phyloP scores from a whole-genome alignment of 2,329 filamentous ascomycete genomes.

The Lecanicillium sp. region DNA sequence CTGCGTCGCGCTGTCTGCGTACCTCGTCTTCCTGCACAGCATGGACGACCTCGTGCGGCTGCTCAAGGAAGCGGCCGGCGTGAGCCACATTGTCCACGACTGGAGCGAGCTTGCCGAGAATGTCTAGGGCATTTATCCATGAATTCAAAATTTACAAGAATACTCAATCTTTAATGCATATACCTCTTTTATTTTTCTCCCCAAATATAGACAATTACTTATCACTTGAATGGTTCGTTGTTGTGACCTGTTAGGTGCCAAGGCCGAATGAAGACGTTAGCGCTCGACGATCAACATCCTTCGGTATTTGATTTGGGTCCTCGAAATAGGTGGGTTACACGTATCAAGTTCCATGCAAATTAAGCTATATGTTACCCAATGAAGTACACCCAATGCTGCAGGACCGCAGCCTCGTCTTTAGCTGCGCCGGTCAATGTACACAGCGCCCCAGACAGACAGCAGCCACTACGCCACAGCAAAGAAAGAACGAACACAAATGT shows the following conservation, averaged over 20 bases:
- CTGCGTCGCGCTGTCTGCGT: conserved; percentile 39
- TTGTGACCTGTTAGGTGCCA: no score
- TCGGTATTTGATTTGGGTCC: no score
- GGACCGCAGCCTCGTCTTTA: no score
- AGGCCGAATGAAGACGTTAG: no score
- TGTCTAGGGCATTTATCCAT: background rate
- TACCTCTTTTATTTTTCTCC: background rate
- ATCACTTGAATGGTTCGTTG: no score
- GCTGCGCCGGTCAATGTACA: no score
- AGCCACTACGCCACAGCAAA: no score
- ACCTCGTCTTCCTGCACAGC: conserved; percentile 36
- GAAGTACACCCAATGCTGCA: no score
- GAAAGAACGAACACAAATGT: no score
- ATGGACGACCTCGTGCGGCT: conserved; percentile 40
- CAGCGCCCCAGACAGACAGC: no score
- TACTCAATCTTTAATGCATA: background rate
- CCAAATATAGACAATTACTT: background rate
- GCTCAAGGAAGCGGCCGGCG: conserved; percentile 38
- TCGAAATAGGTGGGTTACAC: no score
- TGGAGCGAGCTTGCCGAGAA: conserved; percentile 7
- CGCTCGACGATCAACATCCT: no score
- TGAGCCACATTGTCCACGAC: conserved; percentile 25
- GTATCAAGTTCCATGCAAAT: background rate
- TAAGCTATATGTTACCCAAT: background rate
- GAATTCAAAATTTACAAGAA: background rate